Evolutionary conservation across 2,329 filamentous ascomycete genomes (phyloP), one percentile per base, ranked within the genome.

Genomic region (Myriangium duriaei): DNA sequence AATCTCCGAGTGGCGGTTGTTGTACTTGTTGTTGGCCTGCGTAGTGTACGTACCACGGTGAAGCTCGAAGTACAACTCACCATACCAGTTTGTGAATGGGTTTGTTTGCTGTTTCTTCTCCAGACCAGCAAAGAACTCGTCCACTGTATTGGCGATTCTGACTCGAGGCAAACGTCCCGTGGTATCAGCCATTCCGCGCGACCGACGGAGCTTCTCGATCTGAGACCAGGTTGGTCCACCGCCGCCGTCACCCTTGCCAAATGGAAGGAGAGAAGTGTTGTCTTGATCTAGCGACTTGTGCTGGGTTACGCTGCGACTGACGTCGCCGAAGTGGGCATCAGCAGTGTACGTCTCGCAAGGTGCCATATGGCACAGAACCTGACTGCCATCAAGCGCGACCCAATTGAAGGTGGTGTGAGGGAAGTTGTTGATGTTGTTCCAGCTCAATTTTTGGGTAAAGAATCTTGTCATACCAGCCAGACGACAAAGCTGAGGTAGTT

Each of bases 371-470:
- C 88, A 96, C 45, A 98, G 76, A 47, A 98, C 91, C 55, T 96
- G 91, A 53, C 83, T 93, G 41, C 91, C 88, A 57, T 98, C 91
- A 11, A 95, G 74, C 10, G 86, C 76, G 19, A 98, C 87, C 91
- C 91, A 98, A 60, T 94, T 94, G 69, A 98, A 98, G 0, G 91
- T 96, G 4, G 91, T 96, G 56, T 96, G 91, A 0, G 91, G 91
- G 63, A 96, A 98, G 54, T 82, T 93, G 64, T 96, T 96, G 71
- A 96, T 96, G 58, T 96, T 96, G 67, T 96, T 96, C 91, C 91
- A 98, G 67, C 88, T 96, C 42, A 98, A 69, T 65, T 98, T 98
- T 60, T 98, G 91, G 0, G 91, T 98, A 53, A 98, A 81, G 67
- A 98, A 98, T 21, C 88, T 76, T 41, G 75, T 82, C 91, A 98